A percentile compares a stretch with the other conserved stretches of the same genome.
Conservation (phyloP, 1,284 basidiomycete genomes). For the Entoloma clypeatum region DNA sequence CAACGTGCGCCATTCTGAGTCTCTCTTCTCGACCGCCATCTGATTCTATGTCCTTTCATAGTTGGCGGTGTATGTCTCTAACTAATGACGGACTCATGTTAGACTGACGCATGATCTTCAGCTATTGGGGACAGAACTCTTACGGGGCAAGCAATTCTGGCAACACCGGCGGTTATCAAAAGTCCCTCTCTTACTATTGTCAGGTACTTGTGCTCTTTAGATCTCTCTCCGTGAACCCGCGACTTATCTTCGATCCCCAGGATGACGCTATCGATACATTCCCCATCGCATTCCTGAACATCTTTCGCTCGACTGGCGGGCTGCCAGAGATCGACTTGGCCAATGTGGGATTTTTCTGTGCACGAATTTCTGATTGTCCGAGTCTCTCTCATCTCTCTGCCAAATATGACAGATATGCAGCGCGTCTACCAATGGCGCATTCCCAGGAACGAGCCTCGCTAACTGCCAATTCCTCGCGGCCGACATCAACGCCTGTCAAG, state of each 20-base stretch:
- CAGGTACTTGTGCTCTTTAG: constrained; percentile 28
- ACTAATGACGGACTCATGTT: background rate
- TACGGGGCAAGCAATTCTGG: constrained; percentile 50
- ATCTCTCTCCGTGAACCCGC: background rate
- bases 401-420: constrained; percentile 44
- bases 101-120: constrained; percentile 7
- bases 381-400: background rate
- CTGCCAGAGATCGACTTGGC: constrained; percentile 58
- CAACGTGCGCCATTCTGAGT: constrained; percentile 18
- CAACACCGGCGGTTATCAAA: constrained; percentile 47
- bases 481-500: constrained; percentile 58
- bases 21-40: background rate
- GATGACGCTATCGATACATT: constrained; percentile 51
- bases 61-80: constrained; percentile 25
- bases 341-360: constrained; percentile 38
- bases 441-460: constrained; percentile 53
- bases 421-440: constrained; percentile 35
- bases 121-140: constrained; percentile 45
- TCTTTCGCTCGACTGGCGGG: constrained; percentile 52
- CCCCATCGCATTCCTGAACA: constrained; percentile 57
- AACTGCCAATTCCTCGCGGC: constrained; percentile 52
- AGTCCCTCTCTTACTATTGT: constrained; percentile 48
- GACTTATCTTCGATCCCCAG: constrained; percentile 14
- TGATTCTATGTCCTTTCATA: constrained; percentile 11
- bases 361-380: background rate